A percentile compares a stretch with the other conserved stretches of the same genome.
Conservation (phyloP, 306 rosid genomes). For the Medicago arabica region DNA sequence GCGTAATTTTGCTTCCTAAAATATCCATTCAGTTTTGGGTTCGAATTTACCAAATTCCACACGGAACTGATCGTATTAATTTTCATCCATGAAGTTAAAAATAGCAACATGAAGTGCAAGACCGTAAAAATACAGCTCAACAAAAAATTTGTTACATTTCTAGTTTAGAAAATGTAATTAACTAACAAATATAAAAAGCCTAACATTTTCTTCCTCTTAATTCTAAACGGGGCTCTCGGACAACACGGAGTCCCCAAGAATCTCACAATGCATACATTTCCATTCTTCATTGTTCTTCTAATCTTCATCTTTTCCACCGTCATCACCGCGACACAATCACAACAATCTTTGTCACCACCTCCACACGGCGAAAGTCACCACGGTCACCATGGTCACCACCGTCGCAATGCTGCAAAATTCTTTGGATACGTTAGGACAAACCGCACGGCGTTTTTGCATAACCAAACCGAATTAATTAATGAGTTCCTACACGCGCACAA, state of each 20-base stretch:
- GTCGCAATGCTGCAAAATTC: slow-evolving; percentile 1
- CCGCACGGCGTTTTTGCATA: background rate
- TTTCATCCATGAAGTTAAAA: slow-evolving; percentile 3
- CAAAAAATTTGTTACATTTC: background rate
- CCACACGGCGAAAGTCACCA: background rate
- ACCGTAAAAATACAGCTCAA: background rate
- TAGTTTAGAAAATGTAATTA: background rate
- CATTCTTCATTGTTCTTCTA: background rate
- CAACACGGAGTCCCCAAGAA: slow-evolving; percentile 24
- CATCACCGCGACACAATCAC: background rate
- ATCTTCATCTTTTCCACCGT: background rate
- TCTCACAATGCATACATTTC: slow-evolving; percentile 11
- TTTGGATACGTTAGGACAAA: slow-evolving; percentile 25
- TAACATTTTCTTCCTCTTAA: background rate
- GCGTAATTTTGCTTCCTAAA: slow-evolving; percentile 4
- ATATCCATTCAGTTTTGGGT: background rate
- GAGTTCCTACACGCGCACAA: slow-evolving; percentile 69
- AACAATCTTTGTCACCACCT: background rate
- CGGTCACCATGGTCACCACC: background rate
- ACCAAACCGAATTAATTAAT: background rate
- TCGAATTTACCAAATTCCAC: background rate
- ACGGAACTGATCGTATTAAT: background rate
- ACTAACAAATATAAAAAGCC: slow-evolving; percentile 17
- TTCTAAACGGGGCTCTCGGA: slow-evolving; percentile 43
- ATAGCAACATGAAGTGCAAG: slow-evolving; percentile 17